Evolutionary conservation across 306 rosid genomes (phyloP), one percentile per base, ranked within the genome.

Genomic region (Calophaca sinica): DNA sequence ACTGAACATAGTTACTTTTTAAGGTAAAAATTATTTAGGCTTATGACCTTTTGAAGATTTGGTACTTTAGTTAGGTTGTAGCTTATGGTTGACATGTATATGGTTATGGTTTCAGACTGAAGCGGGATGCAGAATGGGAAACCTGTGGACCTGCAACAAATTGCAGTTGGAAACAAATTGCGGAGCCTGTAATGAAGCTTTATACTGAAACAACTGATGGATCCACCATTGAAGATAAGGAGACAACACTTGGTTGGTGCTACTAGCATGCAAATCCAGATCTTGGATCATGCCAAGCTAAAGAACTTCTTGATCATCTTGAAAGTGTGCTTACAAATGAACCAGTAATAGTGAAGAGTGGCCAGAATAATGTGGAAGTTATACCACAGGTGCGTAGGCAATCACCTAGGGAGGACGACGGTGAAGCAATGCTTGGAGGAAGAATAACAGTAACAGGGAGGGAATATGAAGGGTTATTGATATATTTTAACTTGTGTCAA

Each of bases 371-470:
- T 65, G 93, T 93, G 4, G 98, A 93, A 85, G 98, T 93, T 45
- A 93, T 90, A 86, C 98, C 98, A 66, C 98, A 93, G 98, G 98
- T 90, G 86, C 79, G 85, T 48, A 77, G n/a, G n/a, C n/a, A n/a
- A n/a, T n/a, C n/a, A n/a, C n/a, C n/a, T n/a, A n/a, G n/a, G n/a
- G n/a, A n/a, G n/a, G n/a, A n/a, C n/a, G n/a, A n/a, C n/a, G n/a
- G n/a, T n/a, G n/a, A n/a, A n/a, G n/a, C n/a, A n/a, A n/a, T n/a
- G n/a, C n/a, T n/a, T n/a, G n/a, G n/a, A n/a, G n/a, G n/a, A n/a
- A n/a, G n/a, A n/a, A n/a, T n/a, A n/a, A n/a, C n/a, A n/a, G n/a
- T n/a, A n/a, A n/a, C n/a, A n/a, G n/a, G n/a, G n/a, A n/a, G n/a
- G n/a, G n/a, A n/a, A n/a, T n/a, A n/a, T n/a, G n/a, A n/a, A n/a